Percentiles rank a stretch among this genome's conserved stretches.
phyloP scores from a whole-genome alignment of 2,329 filamentous ascomycete genomes.

The Mycocentrospora acerina region DNA sequence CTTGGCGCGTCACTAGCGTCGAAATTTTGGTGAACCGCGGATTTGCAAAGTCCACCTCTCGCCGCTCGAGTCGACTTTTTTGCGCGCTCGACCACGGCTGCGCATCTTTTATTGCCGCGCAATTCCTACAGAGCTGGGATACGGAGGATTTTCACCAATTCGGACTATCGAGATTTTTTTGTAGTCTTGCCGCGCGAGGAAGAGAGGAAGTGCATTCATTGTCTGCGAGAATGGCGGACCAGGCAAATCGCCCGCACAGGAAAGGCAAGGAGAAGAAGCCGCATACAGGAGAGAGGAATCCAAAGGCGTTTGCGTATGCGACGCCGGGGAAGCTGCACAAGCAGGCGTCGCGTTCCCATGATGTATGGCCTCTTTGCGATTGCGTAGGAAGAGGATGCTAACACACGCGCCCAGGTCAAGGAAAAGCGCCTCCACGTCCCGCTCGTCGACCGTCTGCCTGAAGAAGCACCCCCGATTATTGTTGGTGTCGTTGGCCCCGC shows the following conservation, averaged over 20 bases:
- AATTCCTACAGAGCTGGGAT: no score
- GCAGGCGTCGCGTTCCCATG: conserved; percentile 70
- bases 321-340: conserved; percentile 78
- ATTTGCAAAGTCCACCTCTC: conserved; percentile 1
- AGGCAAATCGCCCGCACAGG: conserved; percentile 82
- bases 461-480: conserved; percentile 90
- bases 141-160: no score
- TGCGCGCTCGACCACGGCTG: conserved; percentile 7
- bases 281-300: conserved; percentile 69
- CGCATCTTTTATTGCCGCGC: not conserved
- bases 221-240: conserved; percentile 66
- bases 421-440: conserved; percentile 97
- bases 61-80: conserved; percentile 6
- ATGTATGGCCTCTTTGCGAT: conserved; percentile 51
- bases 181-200: not conserved
- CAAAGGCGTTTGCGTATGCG: conserved; percentile 85
- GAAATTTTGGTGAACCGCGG: conserved; percentile 32
- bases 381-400: conserved; percentile 2
- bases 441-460: conserved; percentile 90
- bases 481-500: conserved; percentile 94
- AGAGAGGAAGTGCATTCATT: conserved; percentile 2
- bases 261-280: conserved; percentile 89
- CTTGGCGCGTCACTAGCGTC: conserved; percentile 34
- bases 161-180: not conserved
- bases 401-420: conserved; percentile 69